Evolutionary conservation across 2,329 filamentous ascomycete species (phyloP).

Genomic region (Arthroderma sp.): DNA sequence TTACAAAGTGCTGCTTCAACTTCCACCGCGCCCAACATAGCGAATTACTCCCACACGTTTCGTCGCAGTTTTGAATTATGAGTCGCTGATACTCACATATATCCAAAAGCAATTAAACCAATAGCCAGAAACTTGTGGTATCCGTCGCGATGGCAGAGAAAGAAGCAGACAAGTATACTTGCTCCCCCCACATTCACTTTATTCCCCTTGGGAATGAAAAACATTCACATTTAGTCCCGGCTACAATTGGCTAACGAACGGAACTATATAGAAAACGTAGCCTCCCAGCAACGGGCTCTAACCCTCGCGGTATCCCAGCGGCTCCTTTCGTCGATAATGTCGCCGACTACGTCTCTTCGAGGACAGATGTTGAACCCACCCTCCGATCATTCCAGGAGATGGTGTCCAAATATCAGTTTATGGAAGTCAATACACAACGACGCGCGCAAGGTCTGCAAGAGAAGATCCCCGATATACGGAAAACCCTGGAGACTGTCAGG

Average conservation of each 20-base stretch:
- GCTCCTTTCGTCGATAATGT: conserved; percentile 39
- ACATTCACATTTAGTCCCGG: not conserved
- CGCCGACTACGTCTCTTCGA: conserved; percentile 35
- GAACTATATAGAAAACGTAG: conserved; percentile 1
- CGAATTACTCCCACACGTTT: not conserved
- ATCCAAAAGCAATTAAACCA: not conserved
- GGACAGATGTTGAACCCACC: conserved; percentile 36
- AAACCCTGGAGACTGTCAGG: conserved; percentile 81
- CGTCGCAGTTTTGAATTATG: not conserved
- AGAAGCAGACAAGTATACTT: conserved; percentile 11
- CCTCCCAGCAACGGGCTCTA: conserved; percentile 19
- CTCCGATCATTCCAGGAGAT: conserved; percentile 38
- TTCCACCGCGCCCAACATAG: not conserved
- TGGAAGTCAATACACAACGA: conserved; percentile 87
- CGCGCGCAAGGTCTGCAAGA: conserved; percentile 71
- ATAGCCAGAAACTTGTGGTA: not conserved
- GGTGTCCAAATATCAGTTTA: conserved; percentile 94
- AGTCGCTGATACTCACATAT: not conserved
- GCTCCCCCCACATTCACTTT: conserved; percentile 6
- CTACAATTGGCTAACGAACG: not conserved
- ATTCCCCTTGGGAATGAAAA: not conserved
- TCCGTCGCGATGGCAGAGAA: conserved; percentile 6
- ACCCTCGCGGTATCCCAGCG: conserved; percentile 36
- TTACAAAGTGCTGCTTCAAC: not conserved
- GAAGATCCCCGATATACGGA: conserved; percentile 94